Conservation (phyloP, 768 basidiomycete genomes). For the Pleurotus salmoneostramineus region DNA sequence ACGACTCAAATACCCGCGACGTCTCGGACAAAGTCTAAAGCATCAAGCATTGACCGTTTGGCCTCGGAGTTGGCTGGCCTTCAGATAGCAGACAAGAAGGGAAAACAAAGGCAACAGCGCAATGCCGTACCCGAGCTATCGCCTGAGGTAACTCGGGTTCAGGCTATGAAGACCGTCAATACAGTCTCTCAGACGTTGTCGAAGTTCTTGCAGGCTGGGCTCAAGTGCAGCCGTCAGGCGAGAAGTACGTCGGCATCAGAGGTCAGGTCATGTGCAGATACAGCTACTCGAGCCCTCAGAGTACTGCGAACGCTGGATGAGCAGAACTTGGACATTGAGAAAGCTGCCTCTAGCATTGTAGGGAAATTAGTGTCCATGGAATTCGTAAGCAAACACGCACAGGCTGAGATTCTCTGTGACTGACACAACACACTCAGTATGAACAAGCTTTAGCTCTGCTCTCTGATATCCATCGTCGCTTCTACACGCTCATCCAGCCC, state of each 20-base stretch:
- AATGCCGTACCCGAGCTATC: conserved; percentile 7
- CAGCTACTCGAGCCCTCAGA: conserved; percentile 41
- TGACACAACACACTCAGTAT: conserved; percentile 33
- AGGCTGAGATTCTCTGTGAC: not conserved
- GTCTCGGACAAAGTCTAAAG: not conserved
- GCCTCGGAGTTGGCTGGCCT: conserved; percentile 1
- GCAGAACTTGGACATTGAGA: conserved; percentile 62
- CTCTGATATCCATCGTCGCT: conserved; percentile 38
- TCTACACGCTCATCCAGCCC: conserved; percentile 27
- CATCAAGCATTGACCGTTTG: not conserved
- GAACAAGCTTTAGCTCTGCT: conserved; percentile 45
- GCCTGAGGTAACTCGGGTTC: conserved; percentile 31
- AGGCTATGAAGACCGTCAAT: conserved; percentile 65
- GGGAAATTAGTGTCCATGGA: conserved; percentile 67
- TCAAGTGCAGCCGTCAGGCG: conserved; percentile 38
- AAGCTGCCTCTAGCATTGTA: conserved; percentile 63
- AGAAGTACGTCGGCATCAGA: conserved; percentile 20
- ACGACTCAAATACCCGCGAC: not conserved
- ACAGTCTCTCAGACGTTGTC: conserved; percentile 55
- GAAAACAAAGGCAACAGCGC: not conserved
- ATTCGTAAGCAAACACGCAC: conserved; percentile 31
- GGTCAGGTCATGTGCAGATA: conserved; percentile 29
- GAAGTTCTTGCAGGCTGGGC: conserved; percentile 48
- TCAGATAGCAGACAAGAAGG: conserved; percentile 6
- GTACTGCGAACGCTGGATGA: conserved; percentile 41